These are phyloP conservation scores for Suillus luteus DNA, from an alignment of 768 basidiomycete genomes.

Conservation along the genomic window DNA sequence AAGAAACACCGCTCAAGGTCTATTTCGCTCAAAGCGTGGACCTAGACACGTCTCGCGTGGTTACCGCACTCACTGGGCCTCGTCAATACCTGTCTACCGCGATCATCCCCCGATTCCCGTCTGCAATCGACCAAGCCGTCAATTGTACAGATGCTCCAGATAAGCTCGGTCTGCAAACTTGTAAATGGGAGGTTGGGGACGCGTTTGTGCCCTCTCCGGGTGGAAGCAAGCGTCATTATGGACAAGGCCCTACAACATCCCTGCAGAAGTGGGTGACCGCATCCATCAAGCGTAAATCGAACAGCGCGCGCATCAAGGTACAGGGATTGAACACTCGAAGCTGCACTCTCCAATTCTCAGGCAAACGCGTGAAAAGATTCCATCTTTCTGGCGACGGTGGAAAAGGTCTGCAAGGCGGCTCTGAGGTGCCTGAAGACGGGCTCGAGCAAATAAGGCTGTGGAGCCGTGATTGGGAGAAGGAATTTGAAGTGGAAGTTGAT, in stretches of 20 bases:
- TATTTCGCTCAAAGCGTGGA: constrained; percentile 68
- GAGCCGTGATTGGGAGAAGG: constrained; percentile 59
- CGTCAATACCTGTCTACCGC: constrained; percentile 42
- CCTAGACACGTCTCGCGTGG: constrained; percentile 38
- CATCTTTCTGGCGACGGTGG: constrained; percentile 39
- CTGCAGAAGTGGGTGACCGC: constrained; percentile 46
- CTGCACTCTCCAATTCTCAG: constrained; percentile 62
- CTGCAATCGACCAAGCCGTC: constrained; percentile 41
- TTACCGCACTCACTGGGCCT: constrained; percentile 49
- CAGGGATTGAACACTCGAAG: constrained; percentile 61
- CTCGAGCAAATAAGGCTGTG: constrained; percentile 51
- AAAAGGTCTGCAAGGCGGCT: constrained; percentile 43
- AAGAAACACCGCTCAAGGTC: constrained; percentile 62
- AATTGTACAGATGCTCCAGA: constrained; percentile 30
- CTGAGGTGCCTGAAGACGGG: constrained; percentile 39
- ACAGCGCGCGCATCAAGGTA: constrained; percentile 51
- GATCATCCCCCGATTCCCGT: constrained; percentile 55
- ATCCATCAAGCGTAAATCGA: constrained; percentile 40
- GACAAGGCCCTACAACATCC: not conserved
- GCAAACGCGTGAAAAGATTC: constrained; percentile 43
- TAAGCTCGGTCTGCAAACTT: constrained; percentile 44
- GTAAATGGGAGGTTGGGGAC: constrained; percentile 46
- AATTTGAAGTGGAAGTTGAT: constrained; percentile 53
- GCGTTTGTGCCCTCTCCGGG: constrained; percentile 43
- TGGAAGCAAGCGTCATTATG: constrained; percentile 17